phyloP scores from a whole-genome alignment of 495 filamentous ascomycete genomes.

The Neurospora sublineolata region DNA sequence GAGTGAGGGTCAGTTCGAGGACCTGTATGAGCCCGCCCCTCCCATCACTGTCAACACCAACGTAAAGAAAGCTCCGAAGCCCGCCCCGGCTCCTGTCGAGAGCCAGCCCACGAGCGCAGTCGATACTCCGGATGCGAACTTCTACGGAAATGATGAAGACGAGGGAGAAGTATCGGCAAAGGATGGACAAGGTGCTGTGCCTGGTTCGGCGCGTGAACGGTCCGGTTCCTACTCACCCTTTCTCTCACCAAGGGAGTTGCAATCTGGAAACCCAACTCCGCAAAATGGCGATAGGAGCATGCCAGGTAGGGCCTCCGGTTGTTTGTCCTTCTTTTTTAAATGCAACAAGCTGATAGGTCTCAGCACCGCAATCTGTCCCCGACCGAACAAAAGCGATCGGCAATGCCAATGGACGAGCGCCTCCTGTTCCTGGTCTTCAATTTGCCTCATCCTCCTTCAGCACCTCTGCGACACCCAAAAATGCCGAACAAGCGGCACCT shows the following conservation, averaged over 20 bases:
- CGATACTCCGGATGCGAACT: slow-evolving; percentile 20
- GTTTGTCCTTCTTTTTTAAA: not conserved
- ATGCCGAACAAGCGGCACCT: not conserved
- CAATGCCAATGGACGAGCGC: not conserved
- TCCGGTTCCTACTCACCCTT: slow-evolving; percentile 45
- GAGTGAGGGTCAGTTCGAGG: slow-evolving; percentile 51
- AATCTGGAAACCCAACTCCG: slow-evolving; percentile 15
- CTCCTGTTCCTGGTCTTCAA: not conserved
- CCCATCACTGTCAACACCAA: slow-evolving; percentile 4
- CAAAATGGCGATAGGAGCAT: not conserved
- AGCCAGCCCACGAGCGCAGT: slow-evolving; percentile 12
- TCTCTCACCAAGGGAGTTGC: slow-evolving; percentile 33
- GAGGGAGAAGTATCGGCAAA: slow-evolving; percentile 6
- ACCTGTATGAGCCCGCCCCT: slow-evolving; percentile 31
- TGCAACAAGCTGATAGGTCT: not conserved
- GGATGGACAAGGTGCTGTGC: not conserved
- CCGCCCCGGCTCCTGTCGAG: not conserved
- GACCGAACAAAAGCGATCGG: not conserved
- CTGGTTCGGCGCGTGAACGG: slow-evolving; percentile 22
- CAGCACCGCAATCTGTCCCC: not conserved
- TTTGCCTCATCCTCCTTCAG: not conserved
- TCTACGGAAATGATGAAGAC: slow-evolving; percentile 21
- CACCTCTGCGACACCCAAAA: not conserved
- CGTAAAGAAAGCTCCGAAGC: not conserved
- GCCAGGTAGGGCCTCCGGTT: not conserved